Evolutionary conservation across 2,329 filamentous ascomycete species (phyloP).

Genomic region (Apiospora koreana): DNA sequence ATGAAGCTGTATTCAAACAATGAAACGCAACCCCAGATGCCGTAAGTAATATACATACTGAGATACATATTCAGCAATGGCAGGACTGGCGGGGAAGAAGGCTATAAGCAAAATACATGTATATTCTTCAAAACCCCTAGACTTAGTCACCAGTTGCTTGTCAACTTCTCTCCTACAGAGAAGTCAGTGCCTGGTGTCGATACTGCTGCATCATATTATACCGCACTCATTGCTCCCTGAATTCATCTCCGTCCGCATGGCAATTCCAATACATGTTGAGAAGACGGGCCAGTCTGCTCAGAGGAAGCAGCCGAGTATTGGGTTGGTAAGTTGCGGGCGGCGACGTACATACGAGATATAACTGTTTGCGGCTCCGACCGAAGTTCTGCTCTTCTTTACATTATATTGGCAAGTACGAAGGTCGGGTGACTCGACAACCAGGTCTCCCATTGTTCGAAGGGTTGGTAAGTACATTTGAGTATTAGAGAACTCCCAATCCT

Average conservation of each 20-base stretch:
- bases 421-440: not conserved
- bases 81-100: not conserved
- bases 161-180: not conserved
- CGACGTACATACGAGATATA: no score
- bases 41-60: no score
- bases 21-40: no score
- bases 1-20: not conserved
- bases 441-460: not conserved
- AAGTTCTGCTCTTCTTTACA: not conserved
- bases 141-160: not conserved
- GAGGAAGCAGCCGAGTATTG: no score
- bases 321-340: no score
- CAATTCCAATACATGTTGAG: no score
- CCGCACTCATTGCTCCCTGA: no score
- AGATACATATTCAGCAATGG: not conserved
- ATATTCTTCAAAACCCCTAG: not conserved
- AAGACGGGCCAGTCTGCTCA: no score
- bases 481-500: not conserved
- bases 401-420: not conserved
- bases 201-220: no score
- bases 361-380: not conserved
- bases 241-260: no score
- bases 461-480: not conserved
- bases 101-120: not conserved
- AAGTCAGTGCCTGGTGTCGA: not conserved